Conservation (phyloP, 129 eudicot species). For the Tanacetum coccineum region DNA sequence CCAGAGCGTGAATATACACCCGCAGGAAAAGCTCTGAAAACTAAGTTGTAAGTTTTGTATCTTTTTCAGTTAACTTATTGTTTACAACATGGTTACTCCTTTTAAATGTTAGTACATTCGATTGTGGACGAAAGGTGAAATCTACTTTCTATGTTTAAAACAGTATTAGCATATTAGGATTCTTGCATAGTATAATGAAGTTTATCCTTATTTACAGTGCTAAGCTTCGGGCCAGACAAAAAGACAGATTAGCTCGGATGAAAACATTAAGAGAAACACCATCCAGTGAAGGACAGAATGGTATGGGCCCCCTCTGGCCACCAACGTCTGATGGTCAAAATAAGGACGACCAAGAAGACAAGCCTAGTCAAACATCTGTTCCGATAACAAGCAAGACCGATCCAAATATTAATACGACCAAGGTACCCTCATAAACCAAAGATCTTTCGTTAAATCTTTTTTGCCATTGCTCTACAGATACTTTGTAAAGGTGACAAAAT, state of each 20-base stretch:
- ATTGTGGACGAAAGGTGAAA: too few relatives aligned
- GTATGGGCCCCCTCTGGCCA: not conserved
- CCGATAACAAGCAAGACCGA: slow-evolving; percentile 33
- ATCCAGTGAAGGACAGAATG: slow-evolving; percentile 20
- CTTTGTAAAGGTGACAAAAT: not conserved
- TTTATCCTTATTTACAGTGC: slow-evolving; percentile 39
- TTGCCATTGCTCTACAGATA: not conserved
- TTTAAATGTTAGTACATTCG: too few relatives aligned
- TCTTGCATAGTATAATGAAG: not conserved
- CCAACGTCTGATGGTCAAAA: not conserved
- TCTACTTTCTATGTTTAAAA: too few relatives aligned
- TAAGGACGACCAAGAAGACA: slow-evolving; percentile 37
- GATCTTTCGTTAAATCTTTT: not conserved
- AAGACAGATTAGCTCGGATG: slow-evolving; percentile 57
- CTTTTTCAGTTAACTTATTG: not conserved
- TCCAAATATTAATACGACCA: slow-evolving; percentile 30
- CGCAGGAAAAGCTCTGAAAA: slow-evolving; percentile 80
- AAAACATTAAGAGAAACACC: slow-evolving; percentile 33
- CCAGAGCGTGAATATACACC: slow-evolving; percentile 74
- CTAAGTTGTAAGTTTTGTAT: slow-evolving; percentile 67
- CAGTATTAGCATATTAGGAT: not conserved
- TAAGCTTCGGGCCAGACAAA: slow-evolving; percentile 93
- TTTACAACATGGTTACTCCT: not conserved
- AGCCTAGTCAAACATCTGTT: slow-evolving; percentile 28
- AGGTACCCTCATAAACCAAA: slow-evolving; percentile 40